Evolutionary conservation across 2,329 filamentous ascomycete species (phyloP).

Genomic region (Xylariaceae sp.): DNA sequence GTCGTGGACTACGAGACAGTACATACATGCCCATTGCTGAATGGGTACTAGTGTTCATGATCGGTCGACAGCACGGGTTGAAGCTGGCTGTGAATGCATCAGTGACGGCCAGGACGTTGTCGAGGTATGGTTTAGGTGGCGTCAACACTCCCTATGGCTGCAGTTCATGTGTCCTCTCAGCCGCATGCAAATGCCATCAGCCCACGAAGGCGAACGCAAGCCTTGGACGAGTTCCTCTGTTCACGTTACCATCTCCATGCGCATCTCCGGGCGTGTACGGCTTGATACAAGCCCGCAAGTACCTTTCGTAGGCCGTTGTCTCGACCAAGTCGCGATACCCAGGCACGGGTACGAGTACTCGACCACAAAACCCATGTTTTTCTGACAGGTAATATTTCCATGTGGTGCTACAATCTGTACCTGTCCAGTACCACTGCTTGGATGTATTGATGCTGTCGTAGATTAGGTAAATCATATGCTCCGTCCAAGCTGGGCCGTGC

Average conservation of each 20-base stretch:
- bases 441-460: not conserved
- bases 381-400: not conserved
- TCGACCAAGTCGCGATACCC: not conserved
- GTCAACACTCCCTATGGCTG: not conserved
- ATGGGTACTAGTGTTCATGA: not conserved
- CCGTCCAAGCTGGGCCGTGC: not conserved
- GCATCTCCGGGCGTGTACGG: not conserved
- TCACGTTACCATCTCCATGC: too few species aligned
- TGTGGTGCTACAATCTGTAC: not conserved
- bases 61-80: not conserved
- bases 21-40: not conserved
- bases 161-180: not conserved
- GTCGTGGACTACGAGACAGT: not conserved
- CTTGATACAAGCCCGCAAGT: not conserved
- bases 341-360: not conserved
- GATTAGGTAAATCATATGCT: not conserved
- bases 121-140: not conserved
- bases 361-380: not conserved
- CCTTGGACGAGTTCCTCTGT: too few species aligned
- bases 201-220: not conserved
- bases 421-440: too few species aligned
- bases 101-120: not conserved
- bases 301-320: not conserved
- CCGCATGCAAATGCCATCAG: not conserved
- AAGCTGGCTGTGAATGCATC: not conserved